phyloP scores from a whole-genome alignment of 306 rosid genomes.

The Cicer chorassanicum region DNA sequence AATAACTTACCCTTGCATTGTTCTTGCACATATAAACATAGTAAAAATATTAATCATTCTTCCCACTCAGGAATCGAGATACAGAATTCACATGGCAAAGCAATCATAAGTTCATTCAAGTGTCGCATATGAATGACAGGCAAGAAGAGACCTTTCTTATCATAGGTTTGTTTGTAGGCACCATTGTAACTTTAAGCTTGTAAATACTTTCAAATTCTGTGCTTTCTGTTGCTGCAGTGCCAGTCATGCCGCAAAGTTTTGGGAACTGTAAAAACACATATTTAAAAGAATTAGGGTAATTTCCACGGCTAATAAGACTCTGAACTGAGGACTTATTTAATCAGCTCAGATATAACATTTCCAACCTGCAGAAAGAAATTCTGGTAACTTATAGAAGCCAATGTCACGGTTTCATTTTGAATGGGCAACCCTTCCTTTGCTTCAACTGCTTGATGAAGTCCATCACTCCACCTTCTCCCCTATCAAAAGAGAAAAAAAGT shows the following conservation, averaged over 20 bases:
- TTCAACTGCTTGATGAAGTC: slow-evolving; percentile 99
- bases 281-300: slow-evolving; percentile 37
- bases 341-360: slow-evolving; percentile 41
- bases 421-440: slow-evolving; percentile 96
- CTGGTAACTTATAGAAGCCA: slow-evolving; percentile 98
- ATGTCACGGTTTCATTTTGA: slow-evolving; percentile 94
- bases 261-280: slow-evolving; percentile 72
- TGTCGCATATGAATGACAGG: slow-evolving; percentile 35
- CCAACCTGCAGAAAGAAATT: slow-evolving; percentile 98
- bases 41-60: slow-evolving; percentile 35
- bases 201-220: slow-evolving; percentile 97
- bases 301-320: slow-evolving; percentile 37
- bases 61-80: slow-evolving; percentile 17
- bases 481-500: slow-evolving; percentile 47
- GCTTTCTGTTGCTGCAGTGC: slow-evolving; percentile 98
- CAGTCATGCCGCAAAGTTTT: slow-evolving; percentile 99
- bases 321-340: slow-evolving; percentile 32
- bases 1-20: slow-evolving; percentile 10
- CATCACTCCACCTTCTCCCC: slow-evolving; percentile 99
- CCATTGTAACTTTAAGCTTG: slow-evolving; percentile 94
- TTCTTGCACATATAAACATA: slow-evolving; percentile 7
- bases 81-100: slow-evolving; percentile 30
- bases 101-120: slow-evolving; percentile 26
- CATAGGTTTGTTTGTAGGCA: slow-evolving; percentile 97
- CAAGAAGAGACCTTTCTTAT: slow-evolving; percentile 77